Base-by-base conservation (phyloP, 2,329 filamentous ascomycete species). In the Aureobasidium subglaciale region DNA sequence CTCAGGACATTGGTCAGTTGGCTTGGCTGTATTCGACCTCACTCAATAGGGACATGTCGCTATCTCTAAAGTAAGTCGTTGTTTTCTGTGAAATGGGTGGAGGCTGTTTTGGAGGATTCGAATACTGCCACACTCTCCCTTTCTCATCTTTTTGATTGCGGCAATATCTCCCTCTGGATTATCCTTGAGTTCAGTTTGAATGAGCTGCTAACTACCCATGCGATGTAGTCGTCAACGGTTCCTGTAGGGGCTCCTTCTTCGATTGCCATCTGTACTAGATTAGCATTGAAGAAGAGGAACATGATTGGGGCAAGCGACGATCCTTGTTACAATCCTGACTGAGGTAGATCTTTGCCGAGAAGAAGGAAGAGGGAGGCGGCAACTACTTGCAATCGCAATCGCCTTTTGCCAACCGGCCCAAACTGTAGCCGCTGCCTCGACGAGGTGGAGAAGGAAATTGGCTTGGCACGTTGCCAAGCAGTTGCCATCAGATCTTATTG, bases 41-140 rank as follows among this genome's bases (percentile, higher is more conserved):
- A 10, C n/a, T 49, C 34, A 27, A 34, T 35, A 49, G 29, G 15
- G 45, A 27, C 27, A 30, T 35, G 25, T 30, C 25, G 45, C 18
- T 35, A 27, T 49, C 45, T 24, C 45, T 32, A n/a, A n/a, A 18
- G 15, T 16, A 32, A 15, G 11, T 8, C 18, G 13, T 8, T 38
- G 16, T 38, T n/a, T 25, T 63, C 41, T 4, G 66, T 65, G 56
- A 71, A 68, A 60, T 70, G 62, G 61, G 70, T 68, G 34, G 68
- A 64, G 10, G 61, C 60, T 48, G 64, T 71, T 62, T 71, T 70
- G 16, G 65, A 62, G 16, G 62, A 63, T 56, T 69, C 60, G 59
- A 70, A 71, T 9, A 58, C 63, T 24, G 65, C 66, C 38, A 68
- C 63, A 58, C 67, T 69, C 18, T 49, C 34, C 18, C 29, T 42